These are phyloP conservation scores for Hypomontagnella monticulosa DNA, from an alignment of 495 filamentous ascomycete species.

Conservation along the genomic window DNA sequence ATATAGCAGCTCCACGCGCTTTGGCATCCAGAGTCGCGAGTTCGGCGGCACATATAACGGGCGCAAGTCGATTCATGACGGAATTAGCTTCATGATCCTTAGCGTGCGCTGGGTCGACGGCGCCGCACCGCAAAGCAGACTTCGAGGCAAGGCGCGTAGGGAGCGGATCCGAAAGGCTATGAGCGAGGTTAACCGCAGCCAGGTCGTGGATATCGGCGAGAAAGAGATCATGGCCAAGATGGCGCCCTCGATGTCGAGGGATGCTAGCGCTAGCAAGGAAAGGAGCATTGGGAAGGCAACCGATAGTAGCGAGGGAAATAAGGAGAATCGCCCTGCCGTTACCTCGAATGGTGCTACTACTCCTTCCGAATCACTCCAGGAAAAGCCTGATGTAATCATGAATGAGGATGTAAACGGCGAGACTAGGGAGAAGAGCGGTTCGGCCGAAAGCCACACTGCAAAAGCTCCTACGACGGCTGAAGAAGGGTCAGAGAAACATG, in stretches of 20 bases:
- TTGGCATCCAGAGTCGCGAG: constrained; percentile 80
- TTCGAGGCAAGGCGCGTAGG: constrained; percentile 58
- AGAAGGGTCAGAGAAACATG: constrained; percentile 9
- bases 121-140: constrained; percentile 66
- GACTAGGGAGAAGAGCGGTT: constrained; percentile 29
- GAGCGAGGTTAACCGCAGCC: constrained; percentile 51
- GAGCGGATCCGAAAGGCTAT: constrained; percentile 60
- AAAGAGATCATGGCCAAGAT: constrained; percentile 34
- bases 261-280: constrained; percentile 16
- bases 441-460: constrained; percentile 20
- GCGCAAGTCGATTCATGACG: constrained; percentile 71
- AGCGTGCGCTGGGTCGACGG: constrained; percentile 81
- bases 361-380: constrained; percentile 21
- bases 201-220: constrained; percentile 42
- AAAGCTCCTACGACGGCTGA: background rate
- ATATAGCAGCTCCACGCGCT: constrained; percentile 77
- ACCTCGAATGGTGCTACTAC: background rate
- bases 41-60: constrained; percentile 65
- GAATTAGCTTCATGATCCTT: constrained; percentile 86
- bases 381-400: too few species aligned
- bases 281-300: constrained; percentile 20
- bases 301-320: constrained; percentile 50
- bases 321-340: constrained; percentile 51
- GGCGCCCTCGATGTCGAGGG: constrained; percentile 17
- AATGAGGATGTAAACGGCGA: constrained; percentile 17